Evolutionary conservation across 2,329 filamentous ascomycete species (phyloP), one percentile per base, ranked within the genome.

Genomic region (Blumeria graminis): DNA sequence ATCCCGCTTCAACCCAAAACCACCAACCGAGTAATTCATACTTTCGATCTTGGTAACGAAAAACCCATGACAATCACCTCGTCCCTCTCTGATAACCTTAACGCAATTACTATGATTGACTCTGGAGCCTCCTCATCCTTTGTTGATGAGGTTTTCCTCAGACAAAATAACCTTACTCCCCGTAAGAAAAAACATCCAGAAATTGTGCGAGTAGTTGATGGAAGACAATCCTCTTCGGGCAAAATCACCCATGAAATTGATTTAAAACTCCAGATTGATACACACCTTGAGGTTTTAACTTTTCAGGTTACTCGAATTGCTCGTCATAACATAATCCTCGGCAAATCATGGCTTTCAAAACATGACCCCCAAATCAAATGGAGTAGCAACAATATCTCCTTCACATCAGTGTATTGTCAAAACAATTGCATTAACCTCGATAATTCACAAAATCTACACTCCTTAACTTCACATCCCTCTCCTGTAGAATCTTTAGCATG

Each of bases 241-340:
- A 34, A 28, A 13, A 39, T 39, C 18, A 54, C 51, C 14, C 34
- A 39, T 28, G 51, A 54, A 39, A 28, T 54, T 16, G 50, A 54
- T 32, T 28, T 54, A 6, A 16, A 11, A 16, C n/a, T 54, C n/a
- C 22, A 54, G 41, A 54, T 54, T 28, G 16, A 39, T 16, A 10
- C 13, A 35, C 34, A 54, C n/a, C 22, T 39, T 6, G 34, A 54
- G 32, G 41, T 16, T 1, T 16, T 39, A n/a, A 54, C 51, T 13
- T 41, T 54, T 8, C 34, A 54, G 16, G 35, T 54, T 36, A 39
- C 51, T 39, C 38, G 41, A 54, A 54, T 54, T 28, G 51, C 51
- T 41, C 51, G 35, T 13, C 39, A 39, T 54, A n/a, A 54, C 32
- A 22, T 54, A 28, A 54, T 54, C n/a, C 51, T 54, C 9, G 51